Percentiles rank a stretch among this genome's conserved stretches.
Conservation (phyloP, 768 basidiomycete genomes). For the Chalciporus chontae region DNA sequence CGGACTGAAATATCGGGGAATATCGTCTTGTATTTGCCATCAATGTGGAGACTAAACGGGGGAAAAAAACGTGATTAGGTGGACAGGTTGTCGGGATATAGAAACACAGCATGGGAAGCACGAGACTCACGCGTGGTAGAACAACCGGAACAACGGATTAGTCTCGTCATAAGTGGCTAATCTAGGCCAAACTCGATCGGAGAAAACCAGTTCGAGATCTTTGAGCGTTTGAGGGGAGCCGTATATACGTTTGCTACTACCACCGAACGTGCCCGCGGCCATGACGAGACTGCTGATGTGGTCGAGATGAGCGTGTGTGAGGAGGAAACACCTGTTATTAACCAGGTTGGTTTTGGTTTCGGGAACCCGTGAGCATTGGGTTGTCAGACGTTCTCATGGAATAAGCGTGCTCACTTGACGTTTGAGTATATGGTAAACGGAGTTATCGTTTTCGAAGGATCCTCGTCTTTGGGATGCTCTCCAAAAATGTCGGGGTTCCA, state of each 20-base stretch:
- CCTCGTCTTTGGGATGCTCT: slow-evolving; percentile 9
- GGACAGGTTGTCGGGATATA: not conserved
- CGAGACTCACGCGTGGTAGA: slow-evolving; percentile 60
- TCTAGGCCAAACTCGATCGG: slow-evolving; percentile 81
- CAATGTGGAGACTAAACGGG: slow-evolving; percentile 42
- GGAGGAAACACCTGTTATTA: slow-evolving; percentile 73
- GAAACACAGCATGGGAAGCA: slow-evolving; percentile 1
- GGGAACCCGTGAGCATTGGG: not conserved
- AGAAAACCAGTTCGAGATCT: slow-evolving; percentile 70
- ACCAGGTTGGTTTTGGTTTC: not conserved
- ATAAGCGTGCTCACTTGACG: slow-evolving; percentile 27
- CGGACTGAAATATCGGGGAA: slow-evolving; percentile 57
- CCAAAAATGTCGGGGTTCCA: slow-evolving; percentile 55
- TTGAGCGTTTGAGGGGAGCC: slow-evolving; percentile 59
- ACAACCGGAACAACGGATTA: slow-evolving; percentile 54
- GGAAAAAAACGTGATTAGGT: not conserved
- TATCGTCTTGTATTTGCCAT: slow-evolving; percentile 51
- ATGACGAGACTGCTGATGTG: slow-evolving; percentile 82
- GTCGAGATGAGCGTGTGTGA: slow-evolving; percentile 90
- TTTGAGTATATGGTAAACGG: slow-evolving; percentile 29
- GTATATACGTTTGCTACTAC: slow-evolving; percentile 59
- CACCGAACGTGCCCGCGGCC: slow-evolving; percentile 72
- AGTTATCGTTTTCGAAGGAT: slow-evolving; percentile 13
- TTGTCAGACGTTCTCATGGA: no score
- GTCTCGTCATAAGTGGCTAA: slow-evolving; percentile 72